Conservation (phyloP, 768 basidiomycete species). For the Ramaria sp. region DNA sequence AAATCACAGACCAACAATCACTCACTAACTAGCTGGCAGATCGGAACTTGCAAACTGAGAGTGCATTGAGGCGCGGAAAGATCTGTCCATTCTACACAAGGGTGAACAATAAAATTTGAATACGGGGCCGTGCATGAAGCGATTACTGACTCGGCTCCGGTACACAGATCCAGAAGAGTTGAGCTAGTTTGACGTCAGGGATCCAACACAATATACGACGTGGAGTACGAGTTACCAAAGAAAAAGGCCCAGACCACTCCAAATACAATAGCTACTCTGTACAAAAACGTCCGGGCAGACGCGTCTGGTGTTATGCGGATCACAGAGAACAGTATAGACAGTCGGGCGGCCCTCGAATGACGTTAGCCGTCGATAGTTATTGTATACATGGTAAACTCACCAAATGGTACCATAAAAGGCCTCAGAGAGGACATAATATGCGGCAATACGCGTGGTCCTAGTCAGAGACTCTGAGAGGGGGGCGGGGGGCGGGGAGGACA, state of each 20-base stretch:
- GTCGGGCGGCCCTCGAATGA: constrained; percentile 30
- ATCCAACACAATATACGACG: too few relatives aligned
- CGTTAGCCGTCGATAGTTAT: background rate
- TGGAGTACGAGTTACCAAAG: too few relatives aligned
- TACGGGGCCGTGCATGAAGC: too few relatives aligned
- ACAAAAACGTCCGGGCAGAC: constrained; percentile 13
- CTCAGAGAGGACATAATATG: constrained; percentile 5
- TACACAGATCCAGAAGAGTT: constrained; percentile 36
- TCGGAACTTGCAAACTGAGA: constrained; percentile 35
- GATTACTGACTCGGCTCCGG: too few relatives aligned
- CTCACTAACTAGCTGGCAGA: constrained; percentile 45
- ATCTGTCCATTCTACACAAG: constrained; percentile 26
- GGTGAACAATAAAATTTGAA: too few relatives aligned
- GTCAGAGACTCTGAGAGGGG: too few relatives aligned
- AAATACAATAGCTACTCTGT: constrained; percentile 18
- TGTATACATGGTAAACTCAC: background rate
- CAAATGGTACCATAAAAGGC: constrained; percentile 3
- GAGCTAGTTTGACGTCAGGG: constrained; percentile 18
- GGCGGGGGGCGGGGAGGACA: too few relatives aligned
- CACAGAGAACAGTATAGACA: constrained; percentile 45
- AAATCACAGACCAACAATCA: background rate
- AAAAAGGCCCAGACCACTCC: constrained; percentile 19
- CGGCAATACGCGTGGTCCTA: background rate
- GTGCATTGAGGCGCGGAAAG: constrained; percentile 28
- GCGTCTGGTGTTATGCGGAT: constrained; percentile 38